Percentiles rank a stretch among this genome's conserved stretches.
These are phyloP conservation scores for Chaetomium tenue DNA, from an alignment of 495 filamentous ascomycete species.

Conservation along the genomic window DNA sequence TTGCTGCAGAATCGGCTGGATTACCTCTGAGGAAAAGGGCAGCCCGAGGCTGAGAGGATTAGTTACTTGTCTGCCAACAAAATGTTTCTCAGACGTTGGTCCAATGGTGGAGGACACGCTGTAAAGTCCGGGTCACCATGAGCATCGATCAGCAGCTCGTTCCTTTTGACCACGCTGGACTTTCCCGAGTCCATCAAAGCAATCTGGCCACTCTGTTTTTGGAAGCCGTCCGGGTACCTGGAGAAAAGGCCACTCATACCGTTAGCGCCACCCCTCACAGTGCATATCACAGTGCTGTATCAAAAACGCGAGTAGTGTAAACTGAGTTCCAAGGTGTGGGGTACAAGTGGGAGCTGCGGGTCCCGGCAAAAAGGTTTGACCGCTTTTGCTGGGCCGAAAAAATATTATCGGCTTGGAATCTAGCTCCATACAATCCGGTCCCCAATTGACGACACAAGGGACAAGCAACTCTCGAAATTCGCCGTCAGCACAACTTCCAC, in stretches of 20 bases:
- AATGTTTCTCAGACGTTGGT: background rate
- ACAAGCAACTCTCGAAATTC: slow-evolving; percentile 2
- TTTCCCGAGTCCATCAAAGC: slow-evolving; percentile 1
- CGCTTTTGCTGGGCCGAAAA: slow-evolving; percentile 26
- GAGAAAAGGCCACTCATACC: background rate
- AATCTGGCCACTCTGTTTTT: slow-evolving; percentile 29
- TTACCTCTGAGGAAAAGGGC: background rate
- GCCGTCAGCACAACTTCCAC: slow-evolving; percentile 18
- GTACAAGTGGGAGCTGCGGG: background rate
- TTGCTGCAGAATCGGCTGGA: too few species aligned
- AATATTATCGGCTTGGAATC: slow-evolving; percentile 15
- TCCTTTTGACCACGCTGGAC: slow-evolving; percentile 19
- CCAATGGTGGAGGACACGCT: background rate
- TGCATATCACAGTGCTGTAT: slow-evolving; percentile 14
- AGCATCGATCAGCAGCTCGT: background rate
- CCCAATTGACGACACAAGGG: slow-evolving; percentile 13
- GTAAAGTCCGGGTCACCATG: background rate
- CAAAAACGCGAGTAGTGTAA: too few species aligned
- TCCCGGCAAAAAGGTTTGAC: slow-evolving; percentile 21
- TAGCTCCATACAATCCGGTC: background rate
- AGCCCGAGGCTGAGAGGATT: background rate
- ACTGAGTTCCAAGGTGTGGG: background rate
- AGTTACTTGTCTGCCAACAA: background rate
- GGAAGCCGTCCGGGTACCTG: background rate
- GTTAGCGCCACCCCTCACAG: slow-evolving; percentile 17